A percentile compares a stretch with the other conserved stretches of the same genome.
Evolutionary conservation across 139 green algal genomes (phyloP).

Genomic region (Chlamydomonas sphaeroides): DNA sequence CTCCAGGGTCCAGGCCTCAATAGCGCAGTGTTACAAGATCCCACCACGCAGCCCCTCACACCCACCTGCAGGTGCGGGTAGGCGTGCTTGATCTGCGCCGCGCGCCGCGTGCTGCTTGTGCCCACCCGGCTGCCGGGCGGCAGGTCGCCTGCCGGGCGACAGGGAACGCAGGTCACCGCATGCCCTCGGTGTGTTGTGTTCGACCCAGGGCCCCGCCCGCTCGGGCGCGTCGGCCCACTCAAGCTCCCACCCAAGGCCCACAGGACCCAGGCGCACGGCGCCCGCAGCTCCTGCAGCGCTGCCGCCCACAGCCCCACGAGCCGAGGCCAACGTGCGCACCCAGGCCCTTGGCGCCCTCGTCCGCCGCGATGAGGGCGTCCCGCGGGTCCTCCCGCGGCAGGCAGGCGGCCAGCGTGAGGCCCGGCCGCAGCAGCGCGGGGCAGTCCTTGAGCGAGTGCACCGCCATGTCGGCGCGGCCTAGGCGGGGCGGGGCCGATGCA

Average conservation of each 20-base stretch:
- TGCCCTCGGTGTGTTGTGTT: too few relatives aligned
- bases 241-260: too few relatives aligned
- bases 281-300: too few relatives aligned
- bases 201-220: too few relatives aligned
- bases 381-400: slow-evolving; percentile 41
- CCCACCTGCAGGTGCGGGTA: slow-evolving; percentile 30
- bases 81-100: slow-evolving; percentile 30
- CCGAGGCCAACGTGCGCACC: neutral
- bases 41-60: neutral
- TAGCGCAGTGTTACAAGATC: too few relatives aligned
- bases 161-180: too few relatives aligned
- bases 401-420: slow-evolving; percentile 42
- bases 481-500: too few relatives aligned
- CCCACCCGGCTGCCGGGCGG: slow-evolving; percentile 25
- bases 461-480: neutral
- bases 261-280: too few relatives aligned
- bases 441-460: slow-evolving; percentile 46
- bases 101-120: slow-evolving; percentile 44
- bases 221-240: too few relatives aligned
- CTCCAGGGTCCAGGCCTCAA: too few relatives aligned
- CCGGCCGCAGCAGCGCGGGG: neutral
- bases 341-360: neutral
- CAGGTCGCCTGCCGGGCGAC: slow-evolving; percentile 36
- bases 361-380: slow-evolving; percentile 23
- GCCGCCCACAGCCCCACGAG: too few relatives aligned